phyloP scores from a whole-genome alignment of 805 yeast genomes.

The Candida jianshihensis region DNA sequence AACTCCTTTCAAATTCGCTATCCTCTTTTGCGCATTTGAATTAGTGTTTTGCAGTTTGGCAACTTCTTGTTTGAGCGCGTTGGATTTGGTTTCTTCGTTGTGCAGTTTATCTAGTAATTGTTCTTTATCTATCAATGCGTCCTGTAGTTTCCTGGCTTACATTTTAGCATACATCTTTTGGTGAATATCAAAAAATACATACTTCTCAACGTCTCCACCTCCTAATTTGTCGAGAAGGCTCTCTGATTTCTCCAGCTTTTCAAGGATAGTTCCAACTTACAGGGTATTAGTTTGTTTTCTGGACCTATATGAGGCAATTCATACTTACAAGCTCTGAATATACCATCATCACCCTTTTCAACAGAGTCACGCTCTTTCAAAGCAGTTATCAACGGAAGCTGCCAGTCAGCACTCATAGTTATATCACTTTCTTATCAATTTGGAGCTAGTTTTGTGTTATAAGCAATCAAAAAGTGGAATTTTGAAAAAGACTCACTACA shows the following conservation, averaged over 20 bases:
- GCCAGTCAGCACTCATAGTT: constrained; percentile 13
- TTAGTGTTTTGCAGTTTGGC: constrained; percentile 17
- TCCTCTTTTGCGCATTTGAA: constrained; percentile 18
- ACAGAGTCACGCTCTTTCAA: constrained; percentile 12
- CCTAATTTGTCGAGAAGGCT: constrained; percentile 1
- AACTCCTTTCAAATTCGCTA: constrained; percentile 21
- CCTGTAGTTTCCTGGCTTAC: constrained; percentile 2
- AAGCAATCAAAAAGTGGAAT: not conserved
- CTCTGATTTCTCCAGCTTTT: constrained; percentile 11
- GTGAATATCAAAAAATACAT: not conserved
- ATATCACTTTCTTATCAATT: no score
- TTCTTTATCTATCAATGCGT: constrained; percentile 5
- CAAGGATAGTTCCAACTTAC: constrained; percentile 12
- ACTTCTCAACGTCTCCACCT: constrained; percentile 8
- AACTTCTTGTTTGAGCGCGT: constrained; percentile 6
- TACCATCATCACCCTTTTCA: constrained; percentile 4
- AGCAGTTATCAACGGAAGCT: constrained; percentile 1
- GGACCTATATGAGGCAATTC: not conserved
- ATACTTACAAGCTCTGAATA: constrained; percentile 8
- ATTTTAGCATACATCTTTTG: not conserved
- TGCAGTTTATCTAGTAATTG: constrained; percentile 1
- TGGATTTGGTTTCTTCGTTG: not conserved
- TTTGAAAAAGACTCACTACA: no score
- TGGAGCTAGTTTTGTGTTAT: no score
- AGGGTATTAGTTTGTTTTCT: no score